A percentile compares a stretch with the other conserved stretches of the same genome.
phyloP scores from a whole-genome alignment of 2,329 filamentous ascomycete species.

The Exophiala xenobiotica region DNA sequence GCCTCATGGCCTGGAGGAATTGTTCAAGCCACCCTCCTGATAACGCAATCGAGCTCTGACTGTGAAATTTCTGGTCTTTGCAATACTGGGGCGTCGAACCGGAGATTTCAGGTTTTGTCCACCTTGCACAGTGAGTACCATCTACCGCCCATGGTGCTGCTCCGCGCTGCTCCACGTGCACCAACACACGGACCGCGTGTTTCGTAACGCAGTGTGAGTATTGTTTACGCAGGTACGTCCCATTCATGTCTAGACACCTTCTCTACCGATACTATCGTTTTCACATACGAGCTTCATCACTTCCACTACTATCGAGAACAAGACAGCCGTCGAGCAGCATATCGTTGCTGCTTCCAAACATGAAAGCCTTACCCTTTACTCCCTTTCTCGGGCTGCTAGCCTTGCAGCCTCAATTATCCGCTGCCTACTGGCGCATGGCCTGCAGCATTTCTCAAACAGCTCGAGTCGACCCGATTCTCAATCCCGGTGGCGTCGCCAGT shows the following conservation, averaged over 20 bases:
- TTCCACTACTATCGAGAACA: neutral
- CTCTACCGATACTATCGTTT: neutral
- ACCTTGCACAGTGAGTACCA: neutral
- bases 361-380: slow-evolving; percentile 13
- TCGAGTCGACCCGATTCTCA: slow-evolving; percentile 66
- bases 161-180: too few species aligned
- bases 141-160: too few species aligned
- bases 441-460: slow-evolving; percentile 68
- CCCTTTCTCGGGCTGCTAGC: slow-evolving; percentile 11
- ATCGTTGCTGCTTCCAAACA: slow-evolving; percentile 2
- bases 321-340: neutral
- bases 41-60: too few species aligned
- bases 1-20: too few species aligned
- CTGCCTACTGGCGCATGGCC: slow-evolving; percentile 86
- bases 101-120: neutral
- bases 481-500: slow-evolving; percentile 56
- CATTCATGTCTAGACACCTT: neutral
- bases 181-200: slow-evolving; percentile 1
- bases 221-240: neutral
- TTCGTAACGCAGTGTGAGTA: neutral
- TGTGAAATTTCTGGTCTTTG: too few species aligned
- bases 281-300: too few species aligned
- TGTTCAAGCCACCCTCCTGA: too few species aligned
- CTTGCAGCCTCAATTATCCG: slow-evolving; percentile 13
- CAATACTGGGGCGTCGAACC: neutral